Percentiles rank a stretch among this genome's conserved stretches.
Conservation (phyloP, 1,284 basidiomycete species). For the Cutaneotrichosporon arboriforme region DNA sequence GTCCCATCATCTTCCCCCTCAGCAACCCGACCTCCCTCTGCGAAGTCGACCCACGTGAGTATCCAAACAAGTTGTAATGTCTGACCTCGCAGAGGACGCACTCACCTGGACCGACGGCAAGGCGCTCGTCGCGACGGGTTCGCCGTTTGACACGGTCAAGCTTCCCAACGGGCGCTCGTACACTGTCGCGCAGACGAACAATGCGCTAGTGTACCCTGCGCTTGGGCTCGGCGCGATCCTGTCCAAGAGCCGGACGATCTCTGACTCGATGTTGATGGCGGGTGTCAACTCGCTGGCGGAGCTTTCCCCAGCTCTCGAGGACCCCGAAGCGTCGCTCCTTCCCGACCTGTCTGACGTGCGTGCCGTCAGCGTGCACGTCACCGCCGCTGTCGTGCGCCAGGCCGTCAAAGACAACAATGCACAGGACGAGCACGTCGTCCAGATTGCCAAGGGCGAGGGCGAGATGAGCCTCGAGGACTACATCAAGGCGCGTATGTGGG, state of each 20-base stretch:
- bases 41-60: slow-evolving; percentile 60
- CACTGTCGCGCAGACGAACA: slow-evolving; percentile 46
- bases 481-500: slow-evolving; percentile 45
- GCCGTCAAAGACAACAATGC: slow-evolving; percentile 64
- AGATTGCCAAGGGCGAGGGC: slow-evolving; percentile 39
- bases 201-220: slow-evolving; percentile 73
- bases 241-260: slow-evolving; percentile 58
- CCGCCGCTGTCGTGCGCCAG: slow-evolving; percentile 70
- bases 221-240: slow-evolving; percentile 68
- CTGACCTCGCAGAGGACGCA: slow-evolving; percentile 26
- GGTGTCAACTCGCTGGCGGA: slow-evolving; percentile 61
- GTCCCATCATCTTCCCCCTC: slow-evolving; percentile 75
- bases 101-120: slow-evolving; percentile 63
- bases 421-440: slow-evolving; percentile 35
- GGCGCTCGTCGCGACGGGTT: slow-evolving; percentile 72
- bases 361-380: slow-evolving; percentile 52
- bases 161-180: slow-evolving; percentile 54
- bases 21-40: slow-evolving; percentile 73
- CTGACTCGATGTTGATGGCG: slow-evolving; percentile 66
- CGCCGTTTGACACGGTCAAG: slow-evolving; percentile 71
- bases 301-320: slow-evolving; percentile 65
- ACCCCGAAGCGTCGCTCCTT: slow-evolving; percentile 56
- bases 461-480: slow-evolving; percentile 37
- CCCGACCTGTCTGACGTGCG: slow-evolving; percentile 64
- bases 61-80: too few species aligned